These are phyloP conservation scores for Thuidium tamariscinum DNA, from an alignment of 225 moss, liverwort and hornwort species.

Conservation along the genomic window DNA sequence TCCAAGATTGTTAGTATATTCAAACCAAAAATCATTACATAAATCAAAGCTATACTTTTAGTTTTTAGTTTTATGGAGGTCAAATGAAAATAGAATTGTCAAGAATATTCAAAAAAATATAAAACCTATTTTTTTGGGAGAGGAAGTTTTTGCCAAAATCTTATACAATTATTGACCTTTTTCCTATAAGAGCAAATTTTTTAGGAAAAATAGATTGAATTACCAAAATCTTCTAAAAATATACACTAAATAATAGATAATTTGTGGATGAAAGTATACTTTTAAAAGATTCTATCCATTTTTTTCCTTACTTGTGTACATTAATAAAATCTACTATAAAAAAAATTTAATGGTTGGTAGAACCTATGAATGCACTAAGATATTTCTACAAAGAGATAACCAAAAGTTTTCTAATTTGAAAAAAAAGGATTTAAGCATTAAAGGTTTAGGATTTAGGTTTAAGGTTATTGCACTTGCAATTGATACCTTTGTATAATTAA, in stretches of 20 bases:
- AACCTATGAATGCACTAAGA: fast-evolving
- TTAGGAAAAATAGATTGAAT: background rate
- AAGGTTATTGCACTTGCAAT: background rate
- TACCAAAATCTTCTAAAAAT: no score
- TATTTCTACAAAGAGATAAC: background rate
- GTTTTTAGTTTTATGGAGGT: fast-evolving
- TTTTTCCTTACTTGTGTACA: fast-evolving
- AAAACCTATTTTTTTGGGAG: fast-evolving
- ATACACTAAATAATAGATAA: no score
- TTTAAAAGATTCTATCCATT: background rate
- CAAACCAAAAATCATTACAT: background rate
- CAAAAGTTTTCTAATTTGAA: fast-evolving
- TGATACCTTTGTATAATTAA: background rate
- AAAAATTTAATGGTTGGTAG: fast-evolving
- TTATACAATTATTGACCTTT: fast-evolving
- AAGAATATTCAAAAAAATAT: no score
- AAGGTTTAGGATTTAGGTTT: background rate
- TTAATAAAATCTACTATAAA: no score
- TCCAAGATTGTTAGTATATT: fast-evolving
- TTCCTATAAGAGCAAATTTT: fast-evolving
- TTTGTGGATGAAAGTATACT: background rate
- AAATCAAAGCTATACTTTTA: fast-evolving
- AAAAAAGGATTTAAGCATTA: no score
- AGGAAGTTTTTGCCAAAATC: fast-evolving
- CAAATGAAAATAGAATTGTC: background rate